Conservation (phyloP, 495 filamentous ascomycete genomes). For the Symbiotaphrina buchneri region DNA sequence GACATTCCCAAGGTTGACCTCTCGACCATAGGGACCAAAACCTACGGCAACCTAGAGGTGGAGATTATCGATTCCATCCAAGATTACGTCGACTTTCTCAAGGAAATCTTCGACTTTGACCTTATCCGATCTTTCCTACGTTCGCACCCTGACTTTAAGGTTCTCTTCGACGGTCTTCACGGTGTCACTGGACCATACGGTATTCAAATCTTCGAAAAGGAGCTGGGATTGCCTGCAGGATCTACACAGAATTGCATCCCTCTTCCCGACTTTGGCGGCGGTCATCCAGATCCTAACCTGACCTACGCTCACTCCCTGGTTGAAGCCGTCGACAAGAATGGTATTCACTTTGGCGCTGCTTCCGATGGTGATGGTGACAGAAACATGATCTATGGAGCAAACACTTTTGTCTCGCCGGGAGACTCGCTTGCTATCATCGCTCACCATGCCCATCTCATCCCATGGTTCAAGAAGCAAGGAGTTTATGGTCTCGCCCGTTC, state of each 20-base stretch:
- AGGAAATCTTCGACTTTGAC: conserved; percentile 93
- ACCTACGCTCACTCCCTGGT: conserved; percentile 96
- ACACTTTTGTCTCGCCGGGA: conserved; percentile 87
- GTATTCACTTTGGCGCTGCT: conserved; percentile 87
- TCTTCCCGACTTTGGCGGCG: conserved; percentile 83
- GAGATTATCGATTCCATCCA: conserved; percentile 82
- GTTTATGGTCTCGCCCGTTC: conserved; percentile 85
- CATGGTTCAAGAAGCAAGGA: conserved; percentile 93
- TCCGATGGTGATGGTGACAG: conserved; percentile 94
- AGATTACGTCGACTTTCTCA: conserved; percentile 88
- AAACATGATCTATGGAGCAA: conserved; percentile 99
- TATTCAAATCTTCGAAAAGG: conserved; percentile 79
- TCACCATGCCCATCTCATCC: conserved; percentile 84
- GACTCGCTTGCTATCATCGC: conserved; percentile 96
- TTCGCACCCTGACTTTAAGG: conserved; percentile 75
- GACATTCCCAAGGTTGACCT: conserved; percentile 77
- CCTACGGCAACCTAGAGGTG: conserved; percentile 68
- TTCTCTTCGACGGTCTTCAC: conserved; percentile 83
- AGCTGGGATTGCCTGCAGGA: conserved; percentile 53
- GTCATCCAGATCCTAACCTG: conserved; percentile 93
- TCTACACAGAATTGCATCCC: conserved; percentile 90
- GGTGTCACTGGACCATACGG: conserved; percentile 94
- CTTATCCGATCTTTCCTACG: conserved; percentile 84
- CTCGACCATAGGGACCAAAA: conserved; percentile 56
- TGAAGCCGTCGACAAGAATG: conserved; percentile 74